Conservation (phyloP, 2,329 filamentous ascomycete species). For the Fusarium haematococcum region DNA sequence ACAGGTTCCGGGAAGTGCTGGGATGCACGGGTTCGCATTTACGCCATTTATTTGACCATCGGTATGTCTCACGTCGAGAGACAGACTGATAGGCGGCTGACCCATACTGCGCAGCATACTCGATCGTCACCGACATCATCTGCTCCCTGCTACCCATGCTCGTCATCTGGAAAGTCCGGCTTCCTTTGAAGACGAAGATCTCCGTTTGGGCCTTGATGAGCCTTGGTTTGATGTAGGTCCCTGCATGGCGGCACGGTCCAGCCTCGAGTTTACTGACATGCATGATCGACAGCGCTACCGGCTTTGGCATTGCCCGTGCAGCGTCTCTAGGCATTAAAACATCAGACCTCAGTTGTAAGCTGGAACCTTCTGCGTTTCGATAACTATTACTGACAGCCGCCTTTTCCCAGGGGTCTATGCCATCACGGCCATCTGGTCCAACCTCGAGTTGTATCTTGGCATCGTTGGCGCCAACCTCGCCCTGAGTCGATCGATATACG, state of each 20-base stretch:
- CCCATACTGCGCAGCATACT: constrained; percentile 11
- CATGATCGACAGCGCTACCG: constrained; percentile 23
- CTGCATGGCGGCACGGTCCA: neutral
- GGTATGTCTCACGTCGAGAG: constrained; percentile 7
- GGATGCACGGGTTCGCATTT: constrained; percentile 48
- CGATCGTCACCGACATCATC: constrained; percentile 32
- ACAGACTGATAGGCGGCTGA: neutral
- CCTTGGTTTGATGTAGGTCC: constrained; percentile 41
- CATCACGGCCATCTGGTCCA: constrained; percentile 53
- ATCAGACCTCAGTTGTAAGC: constrained; percentile 38
- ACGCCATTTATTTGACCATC: constrained; percentile 50
- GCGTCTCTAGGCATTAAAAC: constrained; percentile 34
- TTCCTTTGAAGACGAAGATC: constrained; percentile 47
- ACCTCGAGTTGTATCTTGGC: constrained; percentile 53
- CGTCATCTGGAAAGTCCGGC: constrained; percentile 49
- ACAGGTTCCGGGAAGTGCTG: constrained; percentile 46
- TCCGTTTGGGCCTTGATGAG: constrained; percentile 50
- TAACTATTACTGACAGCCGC: neutral
- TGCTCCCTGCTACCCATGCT: constrained; percentile 46
- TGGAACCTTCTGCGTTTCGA: accelerated
- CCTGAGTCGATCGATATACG: constrained; percentile 37
- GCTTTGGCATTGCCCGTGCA: constrained; percentile 37
- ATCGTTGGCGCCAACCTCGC: constrained; percentile 51
- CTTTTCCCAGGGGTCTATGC: constrained; percentile 44
- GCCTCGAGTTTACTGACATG: constrained; percentile 1